Conservation (phyloP, 1,284 basidiomycete species). For the Ceratobasidium sp. region DNA sequence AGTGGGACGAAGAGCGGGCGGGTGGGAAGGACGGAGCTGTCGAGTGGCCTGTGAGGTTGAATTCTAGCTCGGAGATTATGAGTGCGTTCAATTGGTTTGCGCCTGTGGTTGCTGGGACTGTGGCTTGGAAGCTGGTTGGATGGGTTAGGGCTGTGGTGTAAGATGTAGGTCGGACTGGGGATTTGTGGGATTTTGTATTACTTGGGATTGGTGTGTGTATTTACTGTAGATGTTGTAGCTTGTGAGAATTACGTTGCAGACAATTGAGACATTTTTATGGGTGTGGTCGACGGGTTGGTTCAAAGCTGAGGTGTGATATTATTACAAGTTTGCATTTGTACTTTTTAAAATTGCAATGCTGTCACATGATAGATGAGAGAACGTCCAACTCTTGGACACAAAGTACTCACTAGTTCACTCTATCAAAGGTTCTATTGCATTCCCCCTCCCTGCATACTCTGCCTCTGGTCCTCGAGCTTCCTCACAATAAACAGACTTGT, state of each 20-base stretch:
- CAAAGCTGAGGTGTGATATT: slow-evolving; percentile 8
- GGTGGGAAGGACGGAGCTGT: slow-evolving; percentile 51
- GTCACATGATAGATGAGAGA: not conserved
- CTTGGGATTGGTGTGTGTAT: not conserved
- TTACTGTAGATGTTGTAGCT: slow-evolving; percentile 10
- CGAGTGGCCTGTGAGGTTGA: slow-evolving; percentile 70
- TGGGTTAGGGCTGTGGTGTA: slow-evolving; percentile 6
- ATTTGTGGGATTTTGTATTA: slow-evolving; percentile 17
- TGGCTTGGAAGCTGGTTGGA: slow-evolving; percentile 28
- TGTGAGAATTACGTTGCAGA: not conserved
- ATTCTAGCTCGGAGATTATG: slow-evolving; percentile 63
- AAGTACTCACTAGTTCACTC: slow-evolving; percentile 3
- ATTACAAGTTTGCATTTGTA: not conserved
- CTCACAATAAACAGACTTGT: slow-evolving; percentile 88
- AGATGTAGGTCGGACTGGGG: not conserved
- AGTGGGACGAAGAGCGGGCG: slow-evolving; percentile 37
- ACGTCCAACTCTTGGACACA: not conserved
- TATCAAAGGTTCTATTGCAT: not conserved
- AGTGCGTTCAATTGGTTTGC: slow-evolving; percentile 76
- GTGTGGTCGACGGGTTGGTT: not conserved
- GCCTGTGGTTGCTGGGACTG: slow-evolving; percentile 61
- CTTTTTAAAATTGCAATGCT: not conserved
- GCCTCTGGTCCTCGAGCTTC: slow-evolving; percentile 74
- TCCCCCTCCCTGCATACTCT: slow-evolving; percentile 47
- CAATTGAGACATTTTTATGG: not conserved